Base-by-base conservation (phyloP, 2,329 filamentous ascomycete genomes). In the Aspergillus pseudoglaucus region DNA sequence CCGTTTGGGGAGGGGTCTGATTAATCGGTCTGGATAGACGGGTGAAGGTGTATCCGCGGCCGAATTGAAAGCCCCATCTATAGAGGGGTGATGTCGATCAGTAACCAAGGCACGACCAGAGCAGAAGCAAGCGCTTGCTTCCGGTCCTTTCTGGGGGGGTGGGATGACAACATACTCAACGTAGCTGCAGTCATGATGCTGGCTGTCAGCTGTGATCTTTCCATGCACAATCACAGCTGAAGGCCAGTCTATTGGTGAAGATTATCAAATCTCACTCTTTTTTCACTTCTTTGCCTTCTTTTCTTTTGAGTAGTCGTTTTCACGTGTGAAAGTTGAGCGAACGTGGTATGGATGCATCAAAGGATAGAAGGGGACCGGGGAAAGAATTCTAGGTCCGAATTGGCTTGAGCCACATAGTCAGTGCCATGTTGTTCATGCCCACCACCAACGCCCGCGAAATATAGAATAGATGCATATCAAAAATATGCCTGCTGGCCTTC, bases 1-100 rank as follows among this genome's bases (percentile, higher is more conserved):
- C 61, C 90, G 86, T 71, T 88, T 93, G 39, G 93, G 93, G 51
- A 98, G 75, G 48, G 93, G 93, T 64, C 90, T 85, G 66, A 98
- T 98, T 52, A 91, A 87, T 69, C 93, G 85, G 65, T 95, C 88
- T 56, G 89, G 89, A 66, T 88, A 95, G 61, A 88, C 77, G 50
- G 87, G 82, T 51, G 89, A 93, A 54, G 83, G 78, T 50, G 86
- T 85, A 75, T 95, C 89, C 57, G 74, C 71, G 60, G 70, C 69
- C 59, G 73, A 71, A 55, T 74, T 73, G 63, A 75, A 76, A 60
- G 69, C 70, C 65, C 70, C 66, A 63, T 70, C 71, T 75, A 66
- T 61, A 61, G 59, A 55, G 62, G 53, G 57, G 61, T 58, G 58
- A 56, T 57, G 25, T 30, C 25, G 25, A 68, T 69, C 62, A 70